Percentiles rank a stretch among this genome's conserved stretches.
These are phyloP conservation scores for Diplotaxis tenuifolia DNA, from an alignment of 345 rosid species.

Conservation along the genomic window DNA sequence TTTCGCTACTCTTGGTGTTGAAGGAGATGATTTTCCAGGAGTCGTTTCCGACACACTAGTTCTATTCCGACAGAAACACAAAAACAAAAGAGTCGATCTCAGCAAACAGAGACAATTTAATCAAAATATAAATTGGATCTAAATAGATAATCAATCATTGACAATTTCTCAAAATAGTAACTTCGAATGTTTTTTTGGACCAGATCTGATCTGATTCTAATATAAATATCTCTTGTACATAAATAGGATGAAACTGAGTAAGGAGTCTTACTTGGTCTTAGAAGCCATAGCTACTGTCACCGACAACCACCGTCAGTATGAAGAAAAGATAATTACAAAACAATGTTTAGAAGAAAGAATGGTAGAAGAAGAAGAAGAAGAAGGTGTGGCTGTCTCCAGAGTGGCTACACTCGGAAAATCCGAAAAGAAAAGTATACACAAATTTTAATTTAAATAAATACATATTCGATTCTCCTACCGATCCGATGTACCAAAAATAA, in stretches of 20 bases:
- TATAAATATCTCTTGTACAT: neutral
- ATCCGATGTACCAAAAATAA: constrained; percentile 17
- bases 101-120: neutral
- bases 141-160: constrained; percentile 23
- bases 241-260: neutral
- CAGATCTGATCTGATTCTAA: constrained; percentile 29
- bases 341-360: constrained; percentile 11
- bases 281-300: constrained; percentile 35
- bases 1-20: constrained; percentile 66
- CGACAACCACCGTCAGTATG: neutral
- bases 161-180: constrained; percentile 32
- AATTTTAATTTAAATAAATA: neutral
- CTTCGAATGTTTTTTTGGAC: too few species aligned
- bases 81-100: neutral
- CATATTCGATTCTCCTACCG: constrained; percentile 12
- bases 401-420: constrained; percentile 37
- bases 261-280: constrained; percentile 32
- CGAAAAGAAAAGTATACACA: neutral
- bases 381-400: constrained; percentile 35
- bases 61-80: constrained; percentile 48
- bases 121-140: constrained; percentile 7
- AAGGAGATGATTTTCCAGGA: constrained; percentile 64
- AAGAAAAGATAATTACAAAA: constrained; percentile 1
- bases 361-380: constrained; percentile 23
- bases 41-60: constrained; percentile 64